Evolutionary conservation across 805 yeast genomes (phyloP), one percentile per base, ranked within the genome.

Genomic region (Candida yuanshanica): DNA sequence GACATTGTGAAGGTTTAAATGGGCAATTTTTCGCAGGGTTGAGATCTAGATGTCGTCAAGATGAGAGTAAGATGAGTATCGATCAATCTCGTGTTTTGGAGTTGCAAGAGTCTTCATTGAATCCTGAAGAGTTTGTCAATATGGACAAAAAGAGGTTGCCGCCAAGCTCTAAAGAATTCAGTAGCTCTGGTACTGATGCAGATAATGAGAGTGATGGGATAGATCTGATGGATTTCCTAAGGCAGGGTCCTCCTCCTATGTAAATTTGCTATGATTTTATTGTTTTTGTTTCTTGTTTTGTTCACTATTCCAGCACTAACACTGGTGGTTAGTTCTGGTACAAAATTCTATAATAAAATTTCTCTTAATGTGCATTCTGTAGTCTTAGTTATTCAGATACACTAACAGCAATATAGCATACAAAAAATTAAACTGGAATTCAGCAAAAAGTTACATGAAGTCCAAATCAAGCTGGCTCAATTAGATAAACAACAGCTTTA

Each of bases 171-270:
- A 27, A 27, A 13, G 18, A 27, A 10, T 27, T 18, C 18, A 27
- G 16, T 27, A 27, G 31, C 26, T 34, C 36, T 20, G 38, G 37
- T 17, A 18, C 35, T 13, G 23, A 36, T 7, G 20, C 41, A 18
- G 42, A 34, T 20, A 40, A 25, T 33, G 47, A 40, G 6, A 36
- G 34, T 5, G 51, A 41, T 32, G 74, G 66, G 41, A 60, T 73
- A 56, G 78, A 72, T 49, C 60, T 74, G 38, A 38, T 72, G 49
- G 78, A 72, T 44, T 70, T 74, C 46, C 60, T 74, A 44, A 64
- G 62, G 27, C 59, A 56, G 25, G 77, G 75, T 2, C 72, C 70
- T 4, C 56, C 53, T 10, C 35, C 13, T 2, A 20, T 32, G 14
- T 5, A 7, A n/a, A 33, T 13, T n/a, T 22, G 31, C 8, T 27